These are phyloP conservation scores for Tricholoma matsutake DNA, from an alignment of 768 basidiomycete species.

Conservation along the genomic window DNA sequence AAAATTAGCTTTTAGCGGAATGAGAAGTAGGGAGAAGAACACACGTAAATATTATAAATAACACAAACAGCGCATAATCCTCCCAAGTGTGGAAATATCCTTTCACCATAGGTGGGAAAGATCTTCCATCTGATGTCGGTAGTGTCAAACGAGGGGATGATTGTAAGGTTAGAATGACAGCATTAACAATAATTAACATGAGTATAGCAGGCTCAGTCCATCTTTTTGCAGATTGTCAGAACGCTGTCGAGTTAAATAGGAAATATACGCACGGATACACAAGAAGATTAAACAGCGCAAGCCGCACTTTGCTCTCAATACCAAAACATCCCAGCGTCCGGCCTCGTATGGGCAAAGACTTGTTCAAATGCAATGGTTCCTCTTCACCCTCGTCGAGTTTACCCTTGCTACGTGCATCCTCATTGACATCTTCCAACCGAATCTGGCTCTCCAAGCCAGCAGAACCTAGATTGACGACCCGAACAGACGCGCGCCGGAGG, in stretches of 20 bases:
- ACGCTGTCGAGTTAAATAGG: conserved; percentile 1
- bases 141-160: conserved; percentile 60
- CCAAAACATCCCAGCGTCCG: conserved; percentile 77
- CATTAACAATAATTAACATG: conserved; percentile 79
- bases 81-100: conserved; percentile 92
- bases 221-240: conserved; percentile 33
- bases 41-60: conserved; percentile 87
- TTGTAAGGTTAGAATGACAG: conserved; percentile 79
- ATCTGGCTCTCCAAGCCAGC: conserved; percentile 59
- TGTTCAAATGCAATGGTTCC: conserved; percentile 38
- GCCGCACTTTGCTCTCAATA: conserved; percentile 60
- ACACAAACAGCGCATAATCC: conserved; percentile 76
- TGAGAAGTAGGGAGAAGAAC: conserved; percentile 24
- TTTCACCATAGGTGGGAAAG: conserved; percentile 38
- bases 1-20: conserved; percentile 6
- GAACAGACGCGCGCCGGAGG: conserved; percentile 61
- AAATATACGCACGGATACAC: conserved; percentile 59
- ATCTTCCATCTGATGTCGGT: conserved; percentile 36
- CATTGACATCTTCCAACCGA: conserved; percentile 47
- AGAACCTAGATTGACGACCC: conserved; percentile 79
- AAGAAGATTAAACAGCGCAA: conserved; percentile 64
- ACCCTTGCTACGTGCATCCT: conserved; percentile 18
- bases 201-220: conserved; percentile 88
- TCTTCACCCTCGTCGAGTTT: conserved; percentile 29
- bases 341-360: conserved; percentile 61